Evolutionary conservation across 345 rosid genomes (phyloP).

Genomic region (Bretschneidera sinensis): DNA sequence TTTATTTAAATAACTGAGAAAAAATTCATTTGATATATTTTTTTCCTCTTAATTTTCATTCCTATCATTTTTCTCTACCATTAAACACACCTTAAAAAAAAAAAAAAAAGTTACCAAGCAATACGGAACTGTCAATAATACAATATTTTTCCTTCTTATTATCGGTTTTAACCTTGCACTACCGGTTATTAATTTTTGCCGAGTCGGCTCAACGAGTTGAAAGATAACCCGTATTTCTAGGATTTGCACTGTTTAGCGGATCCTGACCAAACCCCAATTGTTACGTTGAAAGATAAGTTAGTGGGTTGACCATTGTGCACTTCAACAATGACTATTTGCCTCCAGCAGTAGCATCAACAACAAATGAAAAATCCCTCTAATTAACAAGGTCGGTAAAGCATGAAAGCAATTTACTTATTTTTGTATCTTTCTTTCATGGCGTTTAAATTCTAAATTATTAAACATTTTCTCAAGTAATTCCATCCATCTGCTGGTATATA

Average conservation of each 20-base stretch:
- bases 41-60: no score
- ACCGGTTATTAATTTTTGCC: no score
- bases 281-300: constrained; percentile 9
- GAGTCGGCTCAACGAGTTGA: background rate
- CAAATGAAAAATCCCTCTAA: constrained; percentile 1
- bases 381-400: no score
- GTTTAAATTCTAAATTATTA: background rate
- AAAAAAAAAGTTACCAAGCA: no score
- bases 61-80: no score
- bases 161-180: no score
- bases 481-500: no score
- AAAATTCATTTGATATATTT: no score
- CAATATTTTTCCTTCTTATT: no score
- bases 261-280: constrained; percentile 22
- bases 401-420: background rate
- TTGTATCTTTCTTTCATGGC: background rate
- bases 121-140: no score
- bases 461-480: background rate
- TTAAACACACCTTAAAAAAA: no score
- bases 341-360: constrained; percentile 6
- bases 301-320: constrained; percentile 28
- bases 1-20: no score
- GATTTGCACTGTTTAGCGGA: constrained; percentile 23
- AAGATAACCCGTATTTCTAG: constrained; percentile 1
- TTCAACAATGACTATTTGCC: constrained; percentile 22